These are phyloP conservation scores for Ophiobolus disseminans DNA, from an alignment of 2,329 filamentous ascomycete genomes.

Conservation along the genomic window DNA sequence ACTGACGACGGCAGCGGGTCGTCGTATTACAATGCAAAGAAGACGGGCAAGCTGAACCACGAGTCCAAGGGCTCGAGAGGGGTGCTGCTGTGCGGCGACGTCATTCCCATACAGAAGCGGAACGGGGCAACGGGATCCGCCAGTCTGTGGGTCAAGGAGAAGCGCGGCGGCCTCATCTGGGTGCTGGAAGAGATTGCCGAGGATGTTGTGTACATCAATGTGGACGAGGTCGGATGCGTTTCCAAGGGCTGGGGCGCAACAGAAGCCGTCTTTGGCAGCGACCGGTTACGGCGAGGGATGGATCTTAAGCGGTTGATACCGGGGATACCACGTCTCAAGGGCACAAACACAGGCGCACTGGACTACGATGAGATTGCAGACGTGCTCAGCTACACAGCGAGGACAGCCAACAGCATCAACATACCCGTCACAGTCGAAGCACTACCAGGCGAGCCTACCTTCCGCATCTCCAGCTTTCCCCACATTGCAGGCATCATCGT, in stretches of 20 bases:
- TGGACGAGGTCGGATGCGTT: conserved; percentile 80
- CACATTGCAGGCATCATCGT: conserved; percentile 98
- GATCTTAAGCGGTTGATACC: conserved; percentile 82
- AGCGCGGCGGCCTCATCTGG: conserved; percentile 92
- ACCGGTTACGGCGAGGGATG: conserved; percentile 69
- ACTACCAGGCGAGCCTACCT: conserved; percentile 70
- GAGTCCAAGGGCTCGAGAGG: conserved; percentile 80
- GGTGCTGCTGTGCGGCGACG: conserved; percentile 92
- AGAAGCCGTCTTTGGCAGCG: conserved; percentile 84
- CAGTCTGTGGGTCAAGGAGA: conserved; percentile 98
- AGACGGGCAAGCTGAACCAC: conserved; percentile 66
- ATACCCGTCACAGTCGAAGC: conserved; percentile 85
- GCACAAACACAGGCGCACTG: conserved; percentile 73
- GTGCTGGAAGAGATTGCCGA: conserved; percentile 97
- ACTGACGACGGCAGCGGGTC: conserved; percentile 66
- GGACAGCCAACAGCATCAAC: conserved; percentile 76
- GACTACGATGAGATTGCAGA: conserved; percentile 78
- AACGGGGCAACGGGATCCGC: conserved; percentile 92
- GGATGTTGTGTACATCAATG: conserved; percentile 78
- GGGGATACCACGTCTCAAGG: conserved; percentile 77
- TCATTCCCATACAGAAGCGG: conserved; percentile 96
- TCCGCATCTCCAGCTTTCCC: conserved; percentile 91
- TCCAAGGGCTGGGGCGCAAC: conserved; percentile 75
- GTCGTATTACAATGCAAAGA: conserved; percentile 57
- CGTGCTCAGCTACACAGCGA: conserved; percentile 83